Evolutionary conservation across 2,329 filamentous ascomycete species (phyloP), one percentile per base, ranked within the genome.

Genomic region (Calonectria hawksworthii): DNA sequence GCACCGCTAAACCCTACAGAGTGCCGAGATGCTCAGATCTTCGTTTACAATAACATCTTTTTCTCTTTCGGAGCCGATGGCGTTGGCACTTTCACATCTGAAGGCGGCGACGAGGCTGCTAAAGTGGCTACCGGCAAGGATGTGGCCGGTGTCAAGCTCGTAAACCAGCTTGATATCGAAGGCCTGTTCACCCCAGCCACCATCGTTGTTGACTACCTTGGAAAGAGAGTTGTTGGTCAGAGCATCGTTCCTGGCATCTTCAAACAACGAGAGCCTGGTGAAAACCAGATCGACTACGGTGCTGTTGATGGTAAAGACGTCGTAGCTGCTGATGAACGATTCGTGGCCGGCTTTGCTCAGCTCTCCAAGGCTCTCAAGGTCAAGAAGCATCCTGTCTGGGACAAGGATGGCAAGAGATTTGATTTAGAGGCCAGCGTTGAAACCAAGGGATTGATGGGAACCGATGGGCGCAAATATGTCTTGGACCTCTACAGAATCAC

Each of bases 21-120:
- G 86, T 93, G 90, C 77, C 92, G 91, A 79, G 96, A 99, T 84
- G 97, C 97, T 5, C 97, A 99, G 85, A 99, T 99, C 78, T 99
- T 98, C 82, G 96, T 99, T 30, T 98, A 99, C 89, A 99, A 99
- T 89, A 99, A 99, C 86, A 96, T 99, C 79, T 99, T 99, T 89
- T 99, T 98, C 89, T 99, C 97, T 0, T 99, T 98, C 80, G 97
- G 97, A 76, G 96, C 97, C 56, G 97, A 99, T 84, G 98, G 97
- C 68, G 97, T 99, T 59, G 96, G 97, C 54, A 99, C 97, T 21
- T 99, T 99, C 85, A 96, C 96, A 14, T 96, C 94, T 4, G 97
- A 99, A 86, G 97, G 97, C 78, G 97, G 97, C 26, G 96, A 99
- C 79, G 97, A 99, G 87, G 97, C 97, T 78, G 97, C 97, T 18